phyloP scores from a whole-genome alignment of 1,284 basidiomycete species.

The Rhodotorula sp. region DNA sequence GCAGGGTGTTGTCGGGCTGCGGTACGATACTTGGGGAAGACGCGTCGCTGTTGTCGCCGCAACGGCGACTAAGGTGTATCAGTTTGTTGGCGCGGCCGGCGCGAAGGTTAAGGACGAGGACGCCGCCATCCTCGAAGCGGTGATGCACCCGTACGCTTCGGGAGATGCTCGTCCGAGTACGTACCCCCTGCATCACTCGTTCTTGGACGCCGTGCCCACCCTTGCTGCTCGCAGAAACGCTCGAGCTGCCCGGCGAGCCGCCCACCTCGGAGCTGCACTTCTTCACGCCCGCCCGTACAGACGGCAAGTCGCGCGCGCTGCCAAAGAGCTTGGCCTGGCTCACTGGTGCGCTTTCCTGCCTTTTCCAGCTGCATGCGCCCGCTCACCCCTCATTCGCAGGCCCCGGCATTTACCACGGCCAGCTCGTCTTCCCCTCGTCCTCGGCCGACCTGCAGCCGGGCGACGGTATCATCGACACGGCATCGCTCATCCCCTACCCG shows the following conservation, averaged over 20 bases:
- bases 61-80: slow-evolving; percentile 86
- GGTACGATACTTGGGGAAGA: slow-evolving; percentile 64
- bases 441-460: slow-evolving; percentile 51
- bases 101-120: slow-evolving; percentile 62
- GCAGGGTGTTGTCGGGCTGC: slow-evolving; percentile 76
- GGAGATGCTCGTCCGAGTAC: slow-evolving; percentile 74
- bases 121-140: slow-evolving; percentile 67
- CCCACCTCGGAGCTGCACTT: slow-evolving; percentile 75
- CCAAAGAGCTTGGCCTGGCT: slow-evolving; percentile 82
- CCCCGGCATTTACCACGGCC: slow-evolving; percentile 74
- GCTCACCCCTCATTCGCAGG: slow-evolving; percentile 53
- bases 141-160: slow-evolving; percentile 67
- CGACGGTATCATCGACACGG: slow-evolving; percentile 76
- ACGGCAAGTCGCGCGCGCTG: slow-evolving; percentile 27
- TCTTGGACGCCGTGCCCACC: too few species aligned
- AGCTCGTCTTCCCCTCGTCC: slow-evolving; percentile 58
- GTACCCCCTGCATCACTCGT: slow-evolving; percentile 46
- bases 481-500: slow-evolving; percentile 55
- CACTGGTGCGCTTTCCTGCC: slow-evolving; percentile 62
- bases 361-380: too few species aligned
- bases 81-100: slow-evolving; percentile 67
- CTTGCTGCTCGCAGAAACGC: slow-evolving; percentile 63
- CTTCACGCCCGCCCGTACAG: slow-evolving; percentile 61
- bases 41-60: slow-evolving; percentile 71
- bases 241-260: slow-evolving; percentile 77